Percentiles rank a stretch among this genome's conserved stretches.
Evolutionary conservation across 1,284 basidiomycete species (phyloP).

Genomic region (Ganoderma sinense): DNA sequence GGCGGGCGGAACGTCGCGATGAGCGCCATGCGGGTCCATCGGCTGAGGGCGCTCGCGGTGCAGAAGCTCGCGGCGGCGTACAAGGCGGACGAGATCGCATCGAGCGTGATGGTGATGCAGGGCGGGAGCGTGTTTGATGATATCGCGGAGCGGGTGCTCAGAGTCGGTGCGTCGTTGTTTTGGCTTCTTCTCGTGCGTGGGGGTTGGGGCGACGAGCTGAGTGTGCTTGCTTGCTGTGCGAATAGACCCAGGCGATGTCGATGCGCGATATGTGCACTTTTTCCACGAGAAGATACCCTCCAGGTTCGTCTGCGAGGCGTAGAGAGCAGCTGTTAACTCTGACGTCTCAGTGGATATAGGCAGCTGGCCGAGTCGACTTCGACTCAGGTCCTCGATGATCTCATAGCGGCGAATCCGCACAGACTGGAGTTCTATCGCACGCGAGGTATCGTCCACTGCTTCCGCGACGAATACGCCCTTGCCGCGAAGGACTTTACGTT

Average conservation of each 20-base stretch:
- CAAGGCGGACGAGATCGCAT: slow-evolving; percentile 83
- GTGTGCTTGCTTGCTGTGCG: not conserved
- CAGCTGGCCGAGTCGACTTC: slow-evolving; percentile 84
- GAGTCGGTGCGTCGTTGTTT: slow-evolving; percentile 58
- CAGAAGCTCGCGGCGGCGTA: slow-evolving; percentile 86
- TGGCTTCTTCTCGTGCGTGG: not conserved
- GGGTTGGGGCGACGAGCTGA: not conserved
- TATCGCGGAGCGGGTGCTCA: slow-evolving; percentile 81
- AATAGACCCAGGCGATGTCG: slow-evolving; percentile 74
- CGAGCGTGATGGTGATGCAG: slow-evolving; percentile 91
- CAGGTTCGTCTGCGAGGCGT: slow-evolving; percentile 55
- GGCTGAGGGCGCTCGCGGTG: slow-evolving; percentile 77
- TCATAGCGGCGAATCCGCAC: slow-evolving; percentile 75
- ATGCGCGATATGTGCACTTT: slow-evolving; percentile 87
- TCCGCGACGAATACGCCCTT: slow-evolving; percentile 78
- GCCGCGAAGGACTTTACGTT: slow-evolving; percentile 82
- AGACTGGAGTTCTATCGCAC: slow-evolving; percentile 83
- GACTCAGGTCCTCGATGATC: slow-evolving; percentile 74
- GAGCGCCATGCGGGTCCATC: slow-evolving; percentile 82
- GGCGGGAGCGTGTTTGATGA: slow-evolving; percentile 89
- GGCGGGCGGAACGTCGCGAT: slow-evolving; percentile 77
- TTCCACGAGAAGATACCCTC: slow-evolving; percentile 92
- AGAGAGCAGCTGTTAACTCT: slow-evolving; percentile 2
- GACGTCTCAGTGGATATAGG: slow-evolving; percentile 45
- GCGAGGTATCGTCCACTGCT: slow-evolving; percentile 83